Conservation (phyloP, 192 early-diverging fungal genomes). For the Podila verticillata region DNA sequence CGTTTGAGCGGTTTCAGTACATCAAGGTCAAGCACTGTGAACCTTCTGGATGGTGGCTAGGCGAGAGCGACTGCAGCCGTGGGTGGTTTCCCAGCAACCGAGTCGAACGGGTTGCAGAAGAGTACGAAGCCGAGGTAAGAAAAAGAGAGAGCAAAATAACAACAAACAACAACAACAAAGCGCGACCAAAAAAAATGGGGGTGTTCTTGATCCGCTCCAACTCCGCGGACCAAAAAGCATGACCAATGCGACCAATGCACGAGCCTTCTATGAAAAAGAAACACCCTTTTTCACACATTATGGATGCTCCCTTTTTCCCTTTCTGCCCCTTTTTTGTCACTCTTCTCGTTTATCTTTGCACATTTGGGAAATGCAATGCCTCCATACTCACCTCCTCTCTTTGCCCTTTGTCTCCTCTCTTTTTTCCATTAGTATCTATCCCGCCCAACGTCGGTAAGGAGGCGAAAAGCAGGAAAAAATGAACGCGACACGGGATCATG, state of each 20-base stretch:
- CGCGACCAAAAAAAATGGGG: not conserved
- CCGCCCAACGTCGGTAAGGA: constrained; percentile 40
- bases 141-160: too few relatives aligned
- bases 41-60: constrained; percentile 5
- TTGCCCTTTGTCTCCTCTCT: not conserved
- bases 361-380: too few relatives aligned
- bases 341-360: too few relatives aligned
- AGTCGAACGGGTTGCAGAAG: not conserved
- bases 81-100: constrained; percentile 8
- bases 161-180: too few relatives aligned
- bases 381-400: too few relatives aligned
- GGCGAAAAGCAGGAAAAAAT: not conserved
- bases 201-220: not conserved
- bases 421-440: constrained; percentile 17
- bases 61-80: constrained; percentile 3
- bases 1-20: constrained; percentile 1
- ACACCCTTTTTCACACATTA: too few relatives aligned
- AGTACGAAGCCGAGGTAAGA: constrained; percentile 6
- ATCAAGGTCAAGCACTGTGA: constrained; percentile 10
- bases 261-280: too few relatives aligned
- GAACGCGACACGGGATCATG: not conserved
- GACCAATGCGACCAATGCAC: too few relatives aligned
- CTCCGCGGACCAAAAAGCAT: too few relatives aligned
- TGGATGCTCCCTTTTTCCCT: too few relatives aligned
- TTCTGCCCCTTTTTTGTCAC: too few relatives aligned